Percentiles rank a stretch among this genome's conserved stretches.
Conservation (phyloP, 2,329 filamentous ascomycete species). For the Aureobasidium sp. region DNA sequence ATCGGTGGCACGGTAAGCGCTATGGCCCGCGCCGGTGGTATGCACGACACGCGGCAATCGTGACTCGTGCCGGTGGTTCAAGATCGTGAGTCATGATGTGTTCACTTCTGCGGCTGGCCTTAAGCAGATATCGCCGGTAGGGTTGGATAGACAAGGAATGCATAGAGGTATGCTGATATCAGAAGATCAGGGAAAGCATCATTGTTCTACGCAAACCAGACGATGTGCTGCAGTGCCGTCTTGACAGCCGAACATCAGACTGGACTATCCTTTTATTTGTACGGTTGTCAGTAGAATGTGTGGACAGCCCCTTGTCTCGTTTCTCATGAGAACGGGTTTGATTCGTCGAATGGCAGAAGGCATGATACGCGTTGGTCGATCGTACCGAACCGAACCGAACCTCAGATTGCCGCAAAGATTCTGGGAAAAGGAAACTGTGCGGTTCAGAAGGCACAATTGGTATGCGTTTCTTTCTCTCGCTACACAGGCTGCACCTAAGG, state of each 20-base stretch:
- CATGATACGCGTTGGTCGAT: neutral
- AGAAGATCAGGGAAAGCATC: neutral
- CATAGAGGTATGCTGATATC: neutral
- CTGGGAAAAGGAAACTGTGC: neutral
- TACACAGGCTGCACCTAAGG: neutral
- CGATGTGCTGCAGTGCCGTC: neutral
- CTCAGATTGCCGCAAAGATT: neutral
- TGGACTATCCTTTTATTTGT: too few species aligned
- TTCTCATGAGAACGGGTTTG: neutral
- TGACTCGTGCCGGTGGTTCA: neutral
- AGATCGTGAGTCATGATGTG: neutral
- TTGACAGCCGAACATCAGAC: neutral
- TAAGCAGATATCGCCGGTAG: neutral
- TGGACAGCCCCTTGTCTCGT: neutral
- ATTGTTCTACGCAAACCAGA: neutral
- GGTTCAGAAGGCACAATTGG: neutral
- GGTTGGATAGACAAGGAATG: neutral
- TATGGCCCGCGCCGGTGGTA: slow-evolving; percentile 2
- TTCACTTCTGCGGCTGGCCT: neutral
- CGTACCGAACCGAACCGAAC: neutral
- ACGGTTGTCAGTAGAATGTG: neutral
- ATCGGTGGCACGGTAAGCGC: neutral
- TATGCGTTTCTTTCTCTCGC: neutral
- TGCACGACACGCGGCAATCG: neutral
- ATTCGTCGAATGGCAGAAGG: neutral